Base-by-base conservation (phyloP, 2,329 filamentous ascomycete species). In the Trematosphaeria pertusa region DNA sequence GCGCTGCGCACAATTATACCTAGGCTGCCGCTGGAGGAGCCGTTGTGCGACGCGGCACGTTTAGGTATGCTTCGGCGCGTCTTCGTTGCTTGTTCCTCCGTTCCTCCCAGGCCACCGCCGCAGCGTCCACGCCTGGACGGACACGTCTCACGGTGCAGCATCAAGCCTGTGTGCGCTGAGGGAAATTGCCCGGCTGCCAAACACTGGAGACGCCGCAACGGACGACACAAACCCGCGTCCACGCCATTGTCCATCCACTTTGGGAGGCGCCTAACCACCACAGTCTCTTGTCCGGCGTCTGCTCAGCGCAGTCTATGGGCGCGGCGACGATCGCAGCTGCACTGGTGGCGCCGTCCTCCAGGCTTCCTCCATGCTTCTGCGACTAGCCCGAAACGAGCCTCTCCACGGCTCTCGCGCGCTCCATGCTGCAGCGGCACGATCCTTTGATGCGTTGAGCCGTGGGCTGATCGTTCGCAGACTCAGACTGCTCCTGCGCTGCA, bases 51-150 rank as follows among this genome's bases (percentile, higher is more conserved):
- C 38, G 15, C 32, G 19, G 19, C n/a, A 28, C 24, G 8, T 28
- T 7, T 8, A 28, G 24, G 12, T 7, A 12, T 28, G 24, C 43
- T 48, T 43, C 38, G 32, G 40, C 45, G 38, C 45, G 33, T 48
- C 37, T 48, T 42, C 45, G 32, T 43, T 48, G 38, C 38, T 42
- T 38, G 38, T 38, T 48, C 33, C 17, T n/a, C 24, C 14, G 22
- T 28, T 36, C 18, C 22, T 10, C 2, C 35, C 33, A 36, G n/a
- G n/a, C 15, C 34, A 37, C 20, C 12, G 9, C 8, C 31, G 14
- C 10, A n/a, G 31, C 14, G 9, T 7, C 31, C 9, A 34, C 9
- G 14, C 31, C 9, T 9, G 11, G 8, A 19, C 14, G 24, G 34
- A 45, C 30, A 38, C 37, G 35, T 30, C 5, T 33, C 42, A 24